These are phyloP conservation scores for Metschnikowia drakensbergensis DNA, from an alignment of 805 yeast species.

Conservation along the genomic window DNA sequence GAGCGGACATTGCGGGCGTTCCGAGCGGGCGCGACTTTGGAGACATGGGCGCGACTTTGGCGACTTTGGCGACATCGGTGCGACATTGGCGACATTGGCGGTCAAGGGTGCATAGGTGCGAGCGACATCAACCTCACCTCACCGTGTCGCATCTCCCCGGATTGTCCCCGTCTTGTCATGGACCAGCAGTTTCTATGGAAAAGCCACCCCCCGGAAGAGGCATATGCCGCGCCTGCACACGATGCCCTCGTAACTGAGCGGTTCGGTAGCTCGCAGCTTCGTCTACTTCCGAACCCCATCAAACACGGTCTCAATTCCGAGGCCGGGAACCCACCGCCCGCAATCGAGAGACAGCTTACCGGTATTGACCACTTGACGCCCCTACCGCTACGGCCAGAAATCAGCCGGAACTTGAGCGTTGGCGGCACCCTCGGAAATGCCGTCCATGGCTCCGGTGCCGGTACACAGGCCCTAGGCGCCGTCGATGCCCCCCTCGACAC, in stretches of 20 bases:
- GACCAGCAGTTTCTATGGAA: conserved; percentile 5
- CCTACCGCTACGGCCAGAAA: neutral
- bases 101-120: neutral
- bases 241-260: neutral
- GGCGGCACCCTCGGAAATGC: neutral
- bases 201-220: neutral
- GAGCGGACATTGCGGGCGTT: too few species aligned
- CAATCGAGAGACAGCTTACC: neutral
- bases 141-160: neutral
- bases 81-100: too few species aligned
- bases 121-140: neutral
- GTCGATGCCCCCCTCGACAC: neutral
- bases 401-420: neutral
- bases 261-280: neutral
- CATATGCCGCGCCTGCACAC: neutral
- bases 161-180: neutral
- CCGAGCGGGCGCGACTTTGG: too few species aligned
- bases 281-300: neutral
- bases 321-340: neutral
- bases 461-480: too few species aligned
- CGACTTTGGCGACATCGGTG: too few species aligned
- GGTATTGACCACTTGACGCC: neutral
- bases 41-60: too few species aligned
- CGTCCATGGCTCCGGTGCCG: neutral
- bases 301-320: neutral